Conservation (phyloP, 1,284 basidiomycete genomes). For the Marasmius tenuissimus region DNA sequence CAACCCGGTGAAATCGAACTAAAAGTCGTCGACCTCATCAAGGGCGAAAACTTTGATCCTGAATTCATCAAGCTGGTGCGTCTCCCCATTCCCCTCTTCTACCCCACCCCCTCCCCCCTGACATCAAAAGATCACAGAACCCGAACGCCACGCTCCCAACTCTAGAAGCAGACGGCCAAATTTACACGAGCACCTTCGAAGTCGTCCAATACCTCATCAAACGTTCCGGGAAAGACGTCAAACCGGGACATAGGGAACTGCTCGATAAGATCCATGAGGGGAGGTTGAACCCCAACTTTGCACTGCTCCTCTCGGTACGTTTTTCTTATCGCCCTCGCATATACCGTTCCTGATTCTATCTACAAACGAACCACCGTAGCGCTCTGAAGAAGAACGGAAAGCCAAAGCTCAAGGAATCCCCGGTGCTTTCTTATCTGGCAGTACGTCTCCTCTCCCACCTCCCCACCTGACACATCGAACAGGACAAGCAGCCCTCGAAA, state of each 20-base stretch:
- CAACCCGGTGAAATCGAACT: slow-evolving; percentile 32
- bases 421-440: slow-evolving; percentile 40
- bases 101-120: not conserved
- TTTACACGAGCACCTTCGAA: slow-evolving; percentile 46
- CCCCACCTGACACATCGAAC: not conserved
- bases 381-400: slow-evolving; percentile 51
- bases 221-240: slow-evolving; percentile 40
- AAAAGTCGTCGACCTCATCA: slow-evolving; percentile 40
- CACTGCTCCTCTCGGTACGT: slow-evolving; percentile 45
- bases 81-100: slow-evolving; percentile 4
- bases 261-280: slow-evolving; percentile 52
- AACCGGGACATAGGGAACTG: slow-evolving; percentile 35
- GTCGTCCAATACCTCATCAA: slow-evolving; percentile 49
- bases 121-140: slow-evolving; percentile 36
- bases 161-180: slow-evolving; percentile 43
- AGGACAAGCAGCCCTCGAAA: slow-evolving; percentile 45
- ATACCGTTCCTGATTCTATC: slow-evolving; percentile 18
- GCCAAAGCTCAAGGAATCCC: slow-evolving; percentile 40
- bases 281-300: slow-evolving; percentile 60
- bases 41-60: slow-evolving; percentile 66
- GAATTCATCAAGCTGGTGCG: slow-evolving; percentile 52
- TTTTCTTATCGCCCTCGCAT: not conserved
- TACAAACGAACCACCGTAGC: slow-evolving; percentile 16
- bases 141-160: slow-evolving; percentile 56
- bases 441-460: slow-evolving; percentile 32